Evolutionary conservation across 2,329 filamentous ascomycete species (phyloP), one percentile per base, ranked within the genome.

Genomic region (Penicillium sp.): DNA sequence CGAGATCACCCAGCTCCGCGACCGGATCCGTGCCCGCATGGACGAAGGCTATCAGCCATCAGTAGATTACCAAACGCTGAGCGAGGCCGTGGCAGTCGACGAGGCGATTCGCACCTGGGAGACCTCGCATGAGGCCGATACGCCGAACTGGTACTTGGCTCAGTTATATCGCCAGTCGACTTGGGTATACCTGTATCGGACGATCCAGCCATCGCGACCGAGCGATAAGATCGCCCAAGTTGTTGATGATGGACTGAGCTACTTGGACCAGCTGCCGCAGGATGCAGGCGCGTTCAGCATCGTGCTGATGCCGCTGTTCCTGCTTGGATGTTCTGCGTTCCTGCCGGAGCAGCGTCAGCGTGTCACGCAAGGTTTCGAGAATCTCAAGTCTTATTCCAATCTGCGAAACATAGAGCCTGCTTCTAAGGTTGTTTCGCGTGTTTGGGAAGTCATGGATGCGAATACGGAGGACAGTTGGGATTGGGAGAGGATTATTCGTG

Each of bases 1-100:
- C 7, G 82, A 88, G 61, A 92, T 95, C 52, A 89, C 88, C 1
- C 80, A 81, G 11, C 80, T 95, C 31, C 81, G 89, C 35, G 86
- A 91, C 66, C 78, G 77, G 2, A 87, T 95, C 53, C 81, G 90
- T 5, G 74, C 76, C 28, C 83, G 88, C 43, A 84, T 89, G 58
- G 72, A 77, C 46, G 64, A 79, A 46, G 73, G 80, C 3, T 71
- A 81, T 2, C 83, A 88, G 43, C 87, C 87, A 0, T 77, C 80
- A 0, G 84, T 91, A 35, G 84, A 90, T 66, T 90, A 89, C 63
- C 77, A 80, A 19, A 85, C 83, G 10, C 74, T 93, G 9, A 86
- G 84, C 60, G 80, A 82, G 38, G 89, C 88, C 0, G 83, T 86
- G 5, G 81, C 84, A 44, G 90, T 95, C 60, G 87, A 95, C 57